These are phyloP conservation scores for Phylloporus sp. DNA, from an alignment of 768 basidiomycete genomes.

Conservation along the genomic window DNA sequence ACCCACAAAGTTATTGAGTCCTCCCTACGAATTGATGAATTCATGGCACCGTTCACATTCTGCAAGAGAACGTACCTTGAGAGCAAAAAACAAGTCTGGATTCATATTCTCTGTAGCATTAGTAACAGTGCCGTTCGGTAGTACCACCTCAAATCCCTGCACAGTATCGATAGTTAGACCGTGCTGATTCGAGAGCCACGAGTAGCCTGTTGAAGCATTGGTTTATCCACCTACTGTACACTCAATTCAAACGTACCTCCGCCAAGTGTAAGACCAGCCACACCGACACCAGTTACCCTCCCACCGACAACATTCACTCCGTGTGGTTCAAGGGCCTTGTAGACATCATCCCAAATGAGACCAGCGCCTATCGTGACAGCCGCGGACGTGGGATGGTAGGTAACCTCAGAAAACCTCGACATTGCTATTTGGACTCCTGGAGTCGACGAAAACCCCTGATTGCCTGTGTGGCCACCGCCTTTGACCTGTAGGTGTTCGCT, in stretches of 20 bases:
- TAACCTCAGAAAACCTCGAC: constrained; percentile 40
- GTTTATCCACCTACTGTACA: not conserved
- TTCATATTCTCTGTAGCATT: constrained; percentile 30
- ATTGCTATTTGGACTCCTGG: constrained; percentile 54
- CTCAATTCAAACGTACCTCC: constrained; percentile 38
- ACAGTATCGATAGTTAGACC: constrained; percentile 57
- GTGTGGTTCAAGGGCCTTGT: constrained; percentile 42
- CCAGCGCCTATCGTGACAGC: constrained; percentile 39
- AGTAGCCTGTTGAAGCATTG: constrained; percentile 6
- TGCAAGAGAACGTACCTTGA: constrained; percentile 31
- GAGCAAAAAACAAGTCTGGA: constrained; percentile 40
- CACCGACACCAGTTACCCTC: constrained; percentile 51
- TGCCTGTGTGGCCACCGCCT: constrained; percentile 55
- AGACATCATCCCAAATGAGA: constrained; percentile 65
- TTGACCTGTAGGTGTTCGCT: constrained; percentile 41
- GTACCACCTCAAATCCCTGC: constrained; percentile 50
- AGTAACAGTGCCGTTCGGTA: constrained; percentile 39
- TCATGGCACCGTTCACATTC: not conserved
- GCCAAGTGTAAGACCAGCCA: constrained; percentile 54
- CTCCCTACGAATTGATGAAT: constrained; percentile 40
- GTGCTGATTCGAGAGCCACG: constrained; percentile 56
- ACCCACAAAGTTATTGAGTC: constrained; percentile 55
- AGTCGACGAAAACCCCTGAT: constrained; percentile 57
- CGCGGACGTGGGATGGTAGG: constrained; percentile 35
- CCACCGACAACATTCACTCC: constrained; percentile 55